Conservation (phyloP, 23 red algal genomes). For the Gracilaria gracilis region DNA sequence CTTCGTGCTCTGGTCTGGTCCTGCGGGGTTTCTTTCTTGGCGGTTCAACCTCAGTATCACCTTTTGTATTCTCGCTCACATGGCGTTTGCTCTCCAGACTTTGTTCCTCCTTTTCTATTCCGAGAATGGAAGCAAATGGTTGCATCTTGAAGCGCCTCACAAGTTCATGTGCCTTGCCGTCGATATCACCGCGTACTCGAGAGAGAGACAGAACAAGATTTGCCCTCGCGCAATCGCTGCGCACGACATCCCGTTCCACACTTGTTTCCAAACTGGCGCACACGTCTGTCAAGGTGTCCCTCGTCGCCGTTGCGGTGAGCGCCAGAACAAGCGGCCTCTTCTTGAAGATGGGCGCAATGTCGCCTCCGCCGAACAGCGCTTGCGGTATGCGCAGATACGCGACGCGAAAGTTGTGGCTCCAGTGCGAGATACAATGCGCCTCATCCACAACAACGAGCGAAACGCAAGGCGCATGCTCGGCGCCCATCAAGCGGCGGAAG, state of each 20-base stretch:
- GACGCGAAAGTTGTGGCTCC: constrained; percentile 74
- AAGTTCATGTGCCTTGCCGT: constrained; percentile 46
- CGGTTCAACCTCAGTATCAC: background rate
- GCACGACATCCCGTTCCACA: constrained; percentile 6
- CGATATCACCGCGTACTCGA: constrained; percentile 2
- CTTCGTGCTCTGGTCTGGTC: background rate
- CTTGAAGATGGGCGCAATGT: background rate
- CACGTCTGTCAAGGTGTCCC: constrained; percentile 35
- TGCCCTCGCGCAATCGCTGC: background rate
- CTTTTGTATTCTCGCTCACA: background rate
- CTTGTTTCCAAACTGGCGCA: constrained; percentile 23
- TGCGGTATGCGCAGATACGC: constrained; percentile 65
- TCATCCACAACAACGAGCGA: constrained; percentile 86
- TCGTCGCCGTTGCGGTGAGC: constrained; percentile 80
- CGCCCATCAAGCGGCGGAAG: constrained; percentile 48
- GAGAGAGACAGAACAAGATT: constrained; percentile 64
- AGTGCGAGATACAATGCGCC: constrained; percentile 83
- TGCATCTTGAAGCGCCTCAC: constrained; percentile 38
- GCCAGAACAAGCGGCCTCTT: constrained; percentile 54
- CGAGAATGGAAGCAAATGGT: constrained; percentile 45
- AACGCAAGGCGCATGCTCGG: background rate
- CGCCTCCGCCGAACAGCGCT: constrained; percentile 40
- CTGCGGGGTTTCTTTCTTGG: background rate
- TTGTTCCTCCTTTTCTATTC: background rate
- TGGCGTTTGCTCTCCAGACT: background rate